Conservation (phyloP, 2,329 filamentous ascomycete genomes). For the Torrubiellomyces zombiae region DNA sequence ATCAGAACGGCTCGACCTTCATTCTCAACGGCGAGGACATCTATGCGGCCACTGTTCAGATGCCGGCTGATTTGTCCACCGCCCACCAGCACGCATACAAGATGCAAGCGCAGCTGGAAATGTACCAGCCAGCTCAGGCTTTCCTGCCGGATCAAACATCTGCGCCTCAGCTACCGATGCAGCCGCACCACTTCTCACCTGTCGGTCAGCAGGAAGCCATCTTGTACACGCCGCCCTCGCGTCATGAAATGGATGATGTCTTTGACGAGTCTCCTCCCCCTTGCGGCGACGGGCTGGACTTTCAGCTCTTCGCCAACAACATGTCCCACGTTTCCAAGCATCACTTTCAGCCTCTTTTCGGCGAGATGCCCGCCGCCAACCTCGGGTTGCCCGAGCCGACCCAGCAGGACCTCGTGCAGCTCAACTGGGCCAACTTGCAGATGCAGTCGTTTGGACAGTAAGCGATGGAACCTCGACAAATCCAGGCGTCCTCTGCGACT, state of each 20-base stretch:
- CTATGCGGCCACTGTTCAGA: constrained; percentile 39
- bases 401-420: constrained; percentile 31
- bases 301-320: constrained; percentile 40
- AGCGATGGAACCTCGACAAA: not conserved
- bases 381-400: constrained; percentile 34
- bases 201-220: constrained; percentile 51
- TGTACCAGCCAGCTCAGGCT: too few relatives aligned
- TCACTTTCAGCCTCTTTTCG: constrained; percentile 29
- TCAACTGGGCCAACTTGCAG: constrained; percentile 24
- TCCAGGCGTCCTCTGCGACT: too few relatives aligned
- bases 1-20: constrained; percentile 45
- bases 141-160: constrained; percentile 11
- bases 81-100: constrained; percentile 26
- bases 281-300: constrained; percentile 37
- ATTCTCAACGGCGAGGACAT: constrained; percentile 44
- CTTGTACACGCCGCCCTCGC: constrained; percentile 49
- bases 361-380: constrained; percentile 31
- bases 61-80: constrained; percentile 31
- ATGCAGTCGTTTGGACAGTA: constrained; percentile 17
- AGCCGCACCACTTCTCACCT: constrained; percentile 45
- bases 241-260: constrained; percentile 46
- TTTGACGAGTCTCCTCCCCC: constrained; percentile 38
- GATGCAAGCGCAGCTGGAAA: constrained; percentile 24
- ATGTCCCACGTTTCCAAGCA: constrained; percentile 22
- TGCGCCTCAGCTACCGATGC: constrained; percentile 6